Conservation (phyloP, 2,329 filamentous ascomycete genomes). For the Escovopsis weberi region DNA sequence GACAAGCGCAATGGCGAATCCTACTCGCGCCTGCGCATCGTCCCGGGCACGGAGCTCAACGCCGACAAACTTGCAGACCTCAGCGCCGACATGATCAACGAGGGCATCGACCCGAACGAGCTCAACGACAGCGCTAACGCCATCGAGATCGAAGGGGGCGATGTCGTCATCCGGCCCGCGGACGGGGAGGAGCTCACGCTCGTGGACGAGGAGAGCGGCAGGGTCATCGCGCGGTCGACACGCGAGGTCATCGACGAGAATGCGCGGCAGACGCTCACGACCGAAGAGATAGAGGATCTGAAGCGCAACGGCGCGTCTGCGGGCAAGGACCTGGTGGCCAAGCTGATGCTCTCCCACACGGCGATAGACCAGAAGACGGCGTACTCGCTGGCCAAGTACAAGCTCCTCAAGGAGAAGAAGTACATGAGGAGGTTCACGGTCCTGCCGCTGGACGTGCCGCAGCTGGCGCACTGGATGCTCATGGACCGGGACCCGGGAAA, state of each 20-base stretch:
- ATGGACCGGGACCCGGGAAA: constrained; percentile 66
- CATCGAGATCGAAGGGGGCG: constrained; percentile 21
- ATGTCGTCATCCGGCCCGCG: constrained; percentile 21
- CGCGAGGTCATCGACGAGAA: constrained; percentile 45
- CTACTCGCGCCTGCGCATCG: constrained; percentile 59
- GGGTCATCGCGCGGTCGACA: constrained; percentile 38
- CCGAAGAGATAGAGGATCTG: constrained; percentile 61
- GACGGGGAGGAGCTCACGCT: constrained; percentile 29
- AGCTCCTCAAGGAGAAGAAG: constrained; percentile 84
- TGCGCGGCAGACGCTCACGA: constrained; percentile 61
- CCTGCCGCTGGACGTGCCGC: constrained; percentile 65
- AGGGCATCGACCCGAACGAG: constrained; percentile 1
- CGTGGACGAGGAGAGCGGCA: constrained; percentile 28
- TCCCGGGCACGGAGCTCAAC: constrained; percentile 69
- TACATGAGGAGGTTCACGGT: constrained; percentile 81
- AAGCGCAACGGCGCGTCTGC: constrained; percentile 61
- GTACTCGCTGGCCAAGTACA: constrained; percentile 92
- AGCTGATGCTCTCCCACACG: constrained; percentile 77
- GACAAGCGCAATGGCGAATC: constrained; percentile 51
- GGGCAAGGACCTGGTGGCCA: constrained; percentile 83
- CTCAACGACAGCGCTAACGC: background rate
- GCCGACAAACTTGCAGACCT: constrained; percentile 52
- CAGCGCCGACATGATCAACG: constrained; percentile 21
- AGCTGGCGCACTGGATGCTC: constrained; percentile 62
- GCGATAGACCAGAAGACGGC: constrained; percentile 87